Percentiles rank a stretch among this genome's conserved stretches.
These are phyloP conservation scores for Penicillium coffeae DNA, from an alignment of 495 filamentous ascomycete genomes.

Conservation along the genomic window DNA sequence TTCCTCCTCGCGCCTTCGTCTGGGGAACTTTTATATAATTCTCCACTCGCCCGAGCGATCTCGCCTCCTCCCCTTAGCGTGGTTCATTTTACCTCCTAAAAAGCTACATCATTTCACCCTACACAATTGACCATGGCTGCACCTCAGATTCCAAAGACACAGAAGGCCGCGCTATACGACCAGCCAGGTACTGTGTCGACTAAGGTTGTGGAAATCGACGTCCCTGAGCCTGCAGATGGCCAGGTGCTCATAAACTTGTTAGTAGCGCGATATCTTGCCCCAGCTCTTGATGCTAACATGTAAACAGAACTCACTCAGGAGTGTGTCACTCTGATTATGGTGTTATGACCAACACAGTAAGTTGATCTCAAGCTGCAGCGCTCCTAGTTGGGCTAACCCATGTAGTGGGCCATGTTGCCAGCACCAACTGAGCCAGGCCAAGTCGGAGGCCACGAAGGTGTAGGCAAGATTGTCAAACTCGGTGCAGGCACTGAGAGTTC, in stretches of 20 bases:
- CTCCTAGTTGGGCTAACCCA: slow-evolving; percentile 7
- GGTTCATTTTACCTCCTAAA: too few relatives aligned
- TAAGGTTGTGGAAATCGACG: slow-evolving; percentile 60
- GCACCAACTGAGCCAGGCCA: slow-evolving; percentile 60
- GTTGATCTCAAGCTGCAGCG: slow-evolving; percentile 1
- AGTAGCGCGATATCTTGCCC: neutral
- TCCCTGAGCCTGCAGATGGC: slow-evolving; percentile 60
- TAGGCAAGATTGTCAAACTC: slow-evolving; percentile 59
- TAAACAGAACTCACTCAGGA: slow-evolving; percentile 58
- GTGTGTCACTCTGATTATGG: slow-evolving; percentile 67
- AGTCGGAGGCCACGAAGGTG: slow-evolving; percentile 62
- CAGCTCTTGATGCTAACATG: neutral
- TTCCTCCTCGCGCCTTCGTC: too few relatives aligned
- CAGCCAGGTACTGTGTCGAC: slow-evolving; percentile 66
- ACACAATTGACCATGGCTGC: slow-evolving; percentile 18
- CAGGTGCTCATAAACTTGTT: slow-evolving; percentile 66
- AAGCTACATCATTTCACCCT: too few relatives aligned
- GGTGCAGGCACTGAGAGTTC: slow-evolving; percentile 48
- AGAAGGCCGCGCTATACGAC: slow-evolving; percentile 68
- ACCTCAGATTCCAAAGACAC: slow-evolving; percentile 53
- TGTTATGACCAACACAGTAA: slow-evolving; percentile 55
- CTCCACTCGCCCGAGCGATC: too few relatives aligned
- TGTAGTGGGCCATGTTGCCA: slow-evolving; percentile 54
- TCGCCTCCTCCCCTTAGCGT: too few relatives aligned
- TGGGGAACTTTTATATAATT: too few relatives aligned